A percentile compares a stretch with the other conserved stretches of the same genome.
These are phyloP conservation scores for Hondaea fermentalgiana DNA, from an alignment of 108 stramenopile species.

Conservation along the genomic window DNA sequence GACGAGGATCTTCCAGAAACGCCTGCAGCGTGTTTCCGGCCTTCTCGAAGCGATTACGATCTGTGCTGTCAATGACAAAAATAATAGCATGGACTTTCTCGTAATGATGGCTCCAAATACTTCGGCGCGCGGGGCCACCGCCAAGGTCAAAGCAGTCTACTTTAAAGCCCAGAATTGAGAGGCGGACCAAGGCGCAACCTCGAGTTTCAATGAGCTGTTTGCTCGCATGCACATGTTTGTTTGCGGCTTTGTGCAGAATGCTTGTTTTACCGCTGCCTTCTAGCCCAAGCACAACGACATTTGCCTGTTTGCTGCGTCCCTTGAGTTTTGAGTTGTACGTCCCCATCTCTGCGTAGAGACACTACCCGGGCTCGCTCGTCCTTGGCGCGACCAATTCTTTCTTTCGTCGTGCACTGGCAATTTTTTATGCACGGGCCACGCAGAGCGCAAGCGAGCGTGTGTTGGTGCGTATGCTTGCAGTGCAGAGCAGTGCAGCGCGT, in stretches of 20 bases:
- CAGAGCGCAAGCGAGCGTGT: too few relatives aligned
- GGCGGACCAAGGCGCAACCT: background rate
- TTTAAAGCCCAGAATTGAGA: background rate
- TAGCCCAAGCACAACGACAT: background rate
- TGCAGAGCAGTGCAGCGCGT: too few relatives aligned
- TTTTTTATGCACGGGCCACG: too few relatives aligned
- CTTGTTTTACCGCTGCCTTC: background rate
- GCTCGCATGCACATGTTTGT: background rate
- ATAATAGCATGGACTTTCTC: background rate
- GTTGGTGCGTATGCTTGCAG: too few relatives aligned
- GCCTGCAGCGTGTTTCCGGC: background rate
- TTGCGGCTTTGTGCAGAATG: background rate
- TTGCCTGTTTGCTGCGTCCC: background rate
- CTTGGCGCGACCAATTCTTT: too few relatives aligned
- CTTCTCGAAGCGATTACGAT: background rate
- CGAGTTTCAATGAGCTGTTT: background rate
- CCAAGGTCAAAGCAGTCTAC: background rate
- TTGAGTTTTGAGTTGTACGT: background rate
- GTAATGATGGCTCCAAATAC: background rate
- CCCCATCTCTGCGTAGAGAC: background rate
- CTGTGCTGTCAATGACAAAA: conserved; percentile 10
- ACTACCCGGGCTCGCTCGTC: too few relatives aligned
- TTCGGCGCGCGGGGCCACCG: background rate
- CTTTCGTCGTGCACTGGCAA: too few relatives aligned
- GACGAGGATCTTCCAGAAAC: background rate